A percentile compares a stretch with the other conserved stretches of the same genome.
Conservation (phyloP, 192 early-diverging fungal species). For the Obelidium mucronatum region DNA sequence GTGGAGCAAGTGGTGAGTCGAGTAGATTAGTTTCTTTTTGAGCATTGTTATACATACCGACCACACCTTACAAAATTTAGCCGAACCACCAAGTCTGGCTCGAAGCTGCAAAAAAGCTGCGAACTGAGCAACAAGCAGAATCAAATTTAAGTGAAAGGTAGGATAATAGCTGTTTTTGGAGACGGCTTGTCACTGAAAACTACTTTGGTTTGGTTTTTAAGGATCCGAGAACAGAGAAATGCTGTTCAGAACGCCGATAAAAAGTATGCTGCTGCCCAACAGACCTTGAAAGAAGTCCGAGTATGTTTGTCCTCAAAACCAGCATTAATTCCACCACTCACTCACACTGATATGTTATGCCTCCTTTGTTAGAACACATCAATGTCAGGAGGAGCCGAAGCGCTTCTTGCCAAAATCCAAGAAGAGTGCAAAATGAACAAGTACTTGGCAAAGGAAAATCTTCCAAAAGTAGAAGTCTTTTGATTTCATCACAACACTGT, state of each 20-base stretch:
- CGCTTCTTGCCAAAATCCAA: conserved; percentile 58
- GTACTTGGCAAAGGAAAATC: conserved; percentile 60
- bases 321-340: conserved; percentile 8
- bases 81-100: conserved; percentile 66
- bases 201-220: too few species aligned
- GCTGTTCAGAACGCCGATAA: conserved; percentile 51
- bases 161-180: not conserved
- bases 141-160: conserved; percentile 51
- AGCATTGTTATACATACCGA: too few species aligned
- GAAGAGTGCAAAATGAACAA: conserved; percentile 68
- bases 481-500: not conserved
- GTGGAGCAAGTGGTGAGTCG: conserved; percentile 63
- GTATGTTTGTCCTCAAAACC: conserved; percentile 31
- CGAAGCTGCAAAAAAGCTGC: conserved; percentile 62
- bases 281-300: conserved; percentile 57
- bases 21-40: too few species aligned
- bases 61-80: too few species aligned
- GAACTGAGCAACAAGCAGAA: conserved; percentile 59
- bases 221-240: conserved; percentile 58
- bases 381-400: conserved; percentile 50
- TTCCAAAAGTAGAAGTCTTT: conserved; percentile 66
- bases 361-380: conserved; percentile 41
- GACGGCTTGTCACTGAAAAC: too few species aligned
- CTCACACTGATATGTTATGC: not conserved
- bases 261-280: conserved; percentile 43